Percentiles rank a stretch among this genome's conserved stretches.
Conservation (phyloP, 2,329 filamentous ascomycete species). For the Exophiala lecanii-corni region DNA sequence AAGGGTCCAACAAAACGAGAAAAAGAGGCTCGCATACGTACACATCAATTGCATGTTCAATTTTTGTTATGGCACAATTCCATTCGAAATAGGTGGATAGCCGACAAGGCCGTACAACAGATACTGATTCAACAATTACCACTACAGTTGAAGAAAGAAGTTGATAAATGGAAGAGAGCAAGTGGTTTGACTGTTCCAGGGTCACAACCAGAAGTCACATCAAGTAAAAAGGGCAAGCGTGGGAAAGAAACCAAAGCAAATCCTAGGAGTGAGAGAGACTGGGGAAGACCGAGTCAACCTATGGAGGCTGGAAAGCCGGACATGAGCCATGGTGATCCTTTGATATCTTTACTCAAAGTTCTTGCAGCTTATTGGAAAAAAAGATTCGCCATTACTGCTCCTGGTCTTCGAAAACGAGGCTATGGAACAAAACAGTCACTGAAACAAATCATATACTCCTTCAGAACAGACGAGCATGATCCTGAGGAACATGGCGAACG, state of each 20-base stretch:
- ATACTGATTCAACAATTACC: slow-evolving; percentile 71
- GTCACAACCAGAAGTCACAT: slow-evolving; percentile 30
- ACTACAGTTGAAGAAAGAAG: slow-evolving; percentile 62
- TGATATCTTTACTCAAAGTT: slow-evolving; percentile 69
- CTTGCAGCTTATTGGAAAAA: slow-evolving; percentile 87
- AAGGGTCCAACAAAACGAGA: slow-evolving; percentile 85
- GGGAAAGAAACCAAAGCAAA: slow-evolving; percentile 39
- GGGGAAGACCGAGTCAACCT: slow-evolving; percentile 64
- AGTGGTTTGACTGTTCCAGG: slow-evolving; percentile 56
- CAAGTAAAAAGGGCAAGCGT: slow-evolving; percentile 34
- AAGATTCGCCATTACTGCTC: slow-evolving; percentile 69
- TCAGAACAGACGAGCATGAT: slow-evolving; percentile 59
- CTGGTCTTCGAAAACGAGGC: slow-evolving; percentile 80
- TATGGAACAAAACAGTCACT: slow-evolving; percentile 76
- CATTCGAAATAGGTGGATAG: slow-evolving; percentile 76
- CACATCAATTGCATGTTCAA: slow-evolving; percentile 86
- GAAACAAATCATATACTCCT: slow-evolving; percentile 68
- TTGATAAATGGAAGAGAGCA: slow-evolving; percentile 67
- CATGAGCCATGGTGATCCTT: slow-evolving; percentile 75
- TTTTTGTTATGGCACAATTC: slow-evolving; percentile 86
- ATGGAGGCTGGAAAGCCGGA: slow-evolving; percentile 68
- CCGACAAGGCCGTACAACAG: slow-evolving; percentile 69
- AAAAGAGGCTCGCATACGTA: slow-evolving; percentile 68
- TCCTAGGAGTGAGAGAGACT: slow-evolving; percentile 55
- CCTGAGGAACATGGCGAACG: slow-evolving; percentile 69